Base-by-base conservation (phyloP, 2,329 filamentous ascomycete species). In the Arthroderma uncinatum region DNA sequence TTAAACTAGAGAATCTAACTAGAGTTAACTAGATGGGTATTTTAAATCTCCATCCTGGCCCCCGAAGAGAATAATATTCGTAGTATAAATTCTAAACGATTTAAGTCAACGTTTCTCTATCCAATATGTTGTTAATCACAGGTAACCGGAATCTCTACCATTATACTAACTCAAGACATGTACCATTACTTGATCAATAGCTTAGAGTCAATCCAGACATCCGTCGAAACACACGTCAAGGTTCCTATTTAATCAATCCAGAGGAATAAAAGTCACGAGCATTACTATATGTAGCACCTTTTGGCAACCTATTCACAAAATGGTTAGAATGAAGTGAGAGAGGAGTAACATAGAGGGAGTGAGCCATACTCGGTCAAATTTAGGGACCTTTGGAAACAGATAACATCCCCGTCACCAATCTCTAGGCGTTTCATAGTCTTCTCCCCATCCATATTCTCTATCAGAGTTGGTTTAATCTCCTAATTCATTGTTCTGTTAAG, bases 381-480 rank as follows among this genome's bases (percentile, higher is more conserved):
- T 14, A 33, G 25, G 1, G 4, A 7, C 12, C 21, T 21, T 70
- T 98, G 93, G 74, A 97, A 96, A 67, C 91, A 95, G 57, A 98
- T 83, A 63, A 98, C 95, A 67, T 98, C 93, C 54, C 93, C 93
- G 65, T 98, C 91, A 69, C 97, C 92, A 23, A 98, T 86, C 70
- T 98, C 94, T 1, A 93, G 93, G 59, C 87, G 84, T 63, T 90
- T 87, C 59, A 98, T 79, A 0, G 90, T 89, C 67, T 89, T 84
- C 74, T 95, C 96, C 0, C 85, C 81, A 73, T 96, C 97, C 77
- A 98, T 86, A 4, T 82, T 80, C 68, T 98, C 93, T 63, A 98
- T 95, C 90, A 97, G 97, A 60, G 84, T 88, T 54, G 91, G 90
- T 73, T 97, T 97, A 73, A 98, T 97, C 76, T 98, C 93, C 79